Percentiles rank a stretch among this genome's conserved stretches.
These are phyloP conservation scores for Acacia pycnantha DNA, from an alignment of 331 rosid species.

Conservation along the genomic window DNA sequence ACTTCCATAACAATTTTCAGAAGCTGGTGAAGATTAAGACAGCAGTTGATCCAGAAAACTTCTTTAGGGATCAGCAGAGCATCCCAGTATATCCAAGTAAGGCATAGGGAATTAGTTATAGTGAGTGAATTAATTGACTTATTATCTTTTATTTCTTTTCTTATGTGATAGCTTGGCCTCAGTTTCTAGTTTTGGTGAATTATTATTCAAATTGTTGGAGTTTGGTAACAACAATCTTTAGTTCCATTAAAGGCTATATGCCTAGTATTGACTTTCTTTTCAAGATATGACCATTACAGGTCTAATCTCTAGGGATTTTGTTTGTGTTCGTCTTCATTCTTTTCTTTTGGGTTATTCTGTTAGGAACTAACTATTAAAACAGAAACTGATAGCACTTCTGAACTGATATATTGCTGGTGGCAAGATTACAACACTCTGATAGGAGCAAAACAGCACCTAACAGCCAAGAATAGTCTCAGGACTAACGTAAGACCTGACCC, in stretches of 20 bases:
- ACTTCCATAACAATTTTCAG: slow-evolving; percentile 34
- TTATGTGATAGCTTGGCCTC: background rate
- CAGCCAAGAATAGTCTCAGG: no score
- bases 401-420: no score
- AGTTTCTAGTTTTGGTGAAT: background rate
- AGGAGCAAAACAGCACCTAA: no score
- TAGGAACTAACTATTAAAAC: no score
- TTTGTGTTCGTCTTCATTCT: background rate
- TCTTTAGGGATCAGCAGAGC: slow-evolving; percentile 52
- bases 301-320: background rate
- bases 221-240: background rate
- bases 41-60: slow-evolving; percentile 35
- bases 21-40: slow-evolving; percentile 39
- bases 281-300: background rate
- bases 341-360: background rate
- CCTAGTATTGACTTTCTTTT: background rate
- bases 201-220: background rate
- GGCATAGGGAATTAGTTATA: background rate
- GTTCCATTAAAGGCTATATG: background rate
- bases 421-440: no score
- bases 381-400: no score
- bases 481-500: no score
- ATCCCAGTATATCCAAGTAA: slow-evolving; percentile 27
- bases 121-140: background rate
- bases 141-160: background rate